Conservation (phyloP, 1,284 basidiomycete genomes). For the Rhodotorula glutinis region DNA sequence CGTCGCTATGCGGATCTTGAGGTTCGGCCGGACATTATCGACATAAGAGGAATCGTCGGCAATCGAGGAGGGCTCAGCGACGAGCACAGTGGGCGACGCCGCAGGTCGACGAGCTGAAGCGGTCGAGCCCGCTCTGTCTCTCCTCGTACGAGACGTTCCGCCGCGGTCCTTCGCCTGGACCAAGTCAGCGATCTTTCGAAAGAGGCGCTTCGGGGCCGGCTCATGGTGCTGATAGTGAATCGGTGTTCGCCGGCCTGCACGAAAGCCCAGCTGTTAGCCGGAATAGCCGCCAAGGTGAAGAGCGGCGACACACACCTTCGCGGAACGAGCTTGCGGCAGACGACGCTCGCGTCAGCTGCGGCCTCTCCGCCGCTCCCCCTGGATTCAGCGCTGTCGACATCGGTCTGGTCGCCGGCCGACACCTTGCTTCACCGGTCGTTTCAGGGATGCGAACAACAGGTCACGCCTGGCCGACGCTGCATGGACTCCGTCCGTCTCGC, state of each 20-base stretch:
- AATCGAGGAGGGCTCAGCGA: not conserved
- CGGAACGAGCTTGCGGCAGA: not conserved
- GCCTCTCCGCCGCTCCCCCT: not conserved
- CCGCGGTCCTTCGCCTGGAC: not conserved
- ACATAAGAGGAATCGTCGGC: too few species aligned
- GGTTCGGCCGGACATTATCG: conserved; percentile 2
- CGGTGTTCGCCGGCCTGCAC: not conserved
- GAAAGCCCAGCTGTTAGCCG: not conserved
- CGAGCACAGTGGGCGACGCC: conserved; percentile 6
- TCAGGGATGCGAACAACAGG: too few species aligned
- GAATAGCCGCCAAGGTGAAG: too few species aligned
- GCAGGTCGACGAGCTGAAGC: not conserved
- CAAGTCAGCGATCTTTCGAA: conserved; percentile 14
- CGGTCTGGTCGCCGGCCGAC: too few species aligned
- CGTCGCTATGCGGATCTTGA: conserved; percentile 39
- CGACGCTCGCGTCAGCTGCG: not conserved
- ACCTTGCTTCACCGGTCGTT: too few species aligned
- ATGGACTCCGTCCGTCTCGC: too few species aligned
- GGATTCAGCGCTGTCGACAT: too few species aligned
- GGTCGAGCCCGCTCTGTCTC: not conserved
- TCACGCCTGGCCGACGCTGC: too few species aligned
- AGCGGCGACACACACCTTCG: not conserved
- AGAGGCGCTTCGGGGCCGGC: not conserved
- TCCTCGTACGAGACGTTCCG: too few species aligned
- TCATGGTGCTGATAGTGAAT: conserved; percentile 25